Evolutionary conservation across 164 flowering plant genomes (phyloP).

Genomic region (Umbellularia californica): DNA sequence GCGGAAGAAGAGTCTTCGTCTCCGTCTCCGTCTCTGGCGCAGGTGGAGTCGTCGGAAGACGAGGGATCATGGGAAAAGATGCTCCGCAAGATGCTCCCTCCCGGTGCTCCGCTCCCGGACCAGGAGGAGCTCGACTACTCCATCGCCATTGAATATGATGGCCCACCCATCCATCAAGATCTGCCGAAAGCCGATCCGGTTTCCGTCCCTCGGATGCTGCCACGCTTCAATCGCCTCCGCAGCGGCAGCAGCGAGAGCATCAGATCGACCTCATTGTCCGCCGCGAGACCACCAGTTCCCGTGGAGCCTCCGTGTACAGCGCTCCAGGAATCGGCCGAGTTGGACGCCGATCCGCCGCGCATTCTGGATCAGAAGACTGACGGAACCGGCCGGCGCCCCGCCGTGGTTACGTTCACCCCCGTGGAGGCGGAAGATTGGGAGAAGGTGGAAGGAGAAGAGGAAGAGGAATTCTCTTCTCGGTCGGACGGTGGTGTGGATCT

Average conservation of each 20-base stretch:
- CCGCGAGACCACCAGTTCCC: not conserved
- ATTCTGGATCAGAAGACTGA: too few species aligned
- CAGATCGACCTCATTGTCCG: slow-evolving; percentile 28
- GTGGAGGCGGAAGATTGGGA: slow-evolving; percentile 8
- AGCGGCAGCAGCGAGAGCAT: slow-evolving; percentile 41
- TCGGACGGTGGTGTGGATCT: slow-evolving; percentile 13
- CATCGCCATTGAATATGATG: slow-evolving; percentile 46
- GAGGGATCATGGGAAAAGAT: slow-evolving; percentile 32
- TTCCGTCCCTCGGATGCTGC: slow-evolving; percentile 26
- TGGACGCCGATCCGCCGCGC: not conserved
- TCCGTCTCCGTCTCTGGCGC: not conserved
- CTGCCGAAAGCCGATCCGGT: slow-evolving; percentile 40
- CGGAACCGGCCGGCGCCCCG: not conserved
- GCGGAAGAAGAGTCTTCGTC: not conserved
- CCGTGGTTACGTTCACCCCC: not conserved
- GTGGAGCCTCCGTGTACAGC: not conserved
- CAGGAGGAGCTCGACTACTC: slow-evolving; percentile 55
- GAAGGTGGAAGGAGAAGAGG: slow-evolving; percentile 13
- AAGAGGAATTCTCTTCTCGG: slow-evolving; percentile 15
- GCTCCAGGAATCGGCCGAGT: not conserved
- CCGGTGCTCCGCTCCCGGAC: slow-evolving; percentile 54
- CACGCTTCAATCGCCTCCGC: slow-evolving; percentile 40
- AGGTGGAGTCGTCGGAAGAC: not conserved
- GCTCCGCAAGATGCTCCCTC: slow-evolving; percentile 42
- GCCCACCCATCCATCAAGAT: slow-evolving; percentile 35